Evolutionary conservation across 1,284 basidiomycete genomes (phyloP).

Genomic region (Microbotryum saponariae): DNA sequence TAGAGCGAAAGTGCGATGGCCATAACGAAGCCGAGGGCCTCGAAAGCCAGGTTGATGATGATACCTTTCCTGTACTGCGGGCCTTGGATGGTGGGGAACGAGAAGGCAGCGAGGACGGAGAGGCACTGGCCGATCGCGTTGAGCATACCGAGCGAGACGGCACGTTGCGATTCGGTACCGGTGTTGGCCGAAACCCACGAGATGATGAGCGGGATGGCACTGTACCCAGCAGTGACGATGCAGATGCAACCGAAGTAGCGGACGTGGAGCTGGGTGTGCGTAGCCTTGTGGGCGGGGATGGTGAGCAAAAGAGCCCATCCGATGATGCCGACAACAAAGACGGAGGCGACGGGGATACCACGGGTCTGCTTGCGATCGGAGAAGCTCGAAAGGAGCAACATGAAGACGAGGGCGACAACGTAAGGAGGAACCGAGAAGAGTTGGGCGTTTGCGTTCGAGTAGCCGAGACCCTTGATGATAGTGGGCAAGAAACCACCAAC

Average conservation of each 20-base stretch:
- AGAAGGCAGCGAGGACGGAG: constrained; percentile 43
- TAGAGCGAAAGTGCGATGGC: constrained; percentile 40
- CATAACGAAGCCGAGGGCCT: constrained; percentile 41
- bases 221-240: constrained; percentile 42
- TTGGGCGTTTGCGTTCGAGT: constrained; percentile 49
- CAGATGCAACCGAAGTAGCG: constrained; percentile 44
- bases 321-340: constrained; percentile 43
- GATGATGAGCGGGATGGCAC: constrained; percentile 36
- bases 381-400: constrained; percentile 55
- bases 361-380: constrained; percentile 68
- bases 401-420: constrained; percentile 36
- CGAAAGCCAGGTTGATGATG: constrained; percentile 45
- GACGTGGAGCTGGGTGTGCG: constrained; percentile 36
- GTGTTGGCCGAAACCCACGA: constrained; percentile 42
- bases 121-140: constrained; percentile 46
- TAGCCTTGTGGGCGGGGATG: constrained; percentile 36
- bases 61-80: constrained; percentile 44
- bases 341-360: constrained; percentile 46
- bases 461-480: constrained; percentile 52
- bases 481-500: constrained; percentile 58
- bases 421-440: constrained; percentile 65
- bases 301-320: constrained; percentile 44
- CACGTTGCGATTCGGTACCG: constrained; percentile 42
- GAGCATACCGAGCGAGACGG: constrained; percentile 45
- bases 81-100: constrained; percentile 43